These are phyloP conservation scores for Aspergillus udagawae DNA, from an alignment of 2,329 filamentous ascomycete species.

Conservation along the genomic window DNA sequence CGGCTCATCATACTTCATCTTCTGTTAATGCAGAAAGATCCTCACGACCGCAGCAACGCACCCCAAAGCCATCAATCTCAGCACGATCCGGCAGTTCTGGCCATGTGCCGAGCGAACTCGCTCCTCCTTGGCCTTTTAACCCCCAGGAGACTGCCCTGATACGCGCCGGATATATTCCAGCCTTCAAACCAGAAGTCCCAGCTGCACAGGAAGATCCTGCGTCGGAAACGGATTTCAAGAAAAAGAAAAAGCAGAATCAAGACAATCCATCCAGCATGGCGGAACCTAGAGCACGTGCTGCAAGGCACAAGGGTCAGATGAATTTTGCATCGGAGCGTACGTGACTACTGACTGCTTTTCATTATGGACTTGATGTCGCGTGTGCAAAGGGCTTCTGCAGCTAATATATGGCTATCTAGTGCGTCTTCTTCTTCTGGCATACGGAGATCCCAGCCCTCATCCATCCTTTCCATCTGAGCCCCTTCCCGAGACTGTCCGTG, in stretches of 20 bases:
- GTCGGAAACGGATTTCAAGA: neutral
- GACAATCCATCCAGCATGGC: constrained; percentile 45
- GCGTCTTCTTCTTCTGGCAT: constrained; percentile 42
- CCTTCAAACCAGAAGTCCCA: constrained; percentile 11
- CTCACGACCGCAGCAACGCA: constrained; percentile 1
- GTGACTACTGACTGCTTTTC: constrained; percentile 23
- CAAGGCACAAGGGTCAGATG: constrained; percentile 77
- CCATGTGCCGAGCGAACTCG: constrained; percentile 13
- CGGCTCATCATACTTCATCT: neutral
- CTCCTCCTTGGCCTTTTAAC: constrained; percentile 20
- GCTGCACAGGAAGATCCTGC: constrained; percentile 1
- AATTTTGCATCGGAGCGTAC: constrained; percentile 71
- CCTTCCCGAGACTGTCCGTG: constrained; percentile 76
- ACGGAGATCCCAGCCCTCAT: constrained; percentile 41
- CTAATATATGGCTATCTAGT: constrained; percentile 22
- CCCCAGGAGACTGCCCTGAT: constrained; percentile 20
- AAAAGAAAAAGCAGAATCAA: constrained; percentile 7
- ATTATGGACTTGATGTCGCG: neutral
- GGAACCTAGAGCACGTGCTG: constrained; percentile 72
- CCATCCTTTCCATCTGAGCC: constrained; percentile 70
- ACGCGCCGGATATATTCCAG: constrained; percentile 20
- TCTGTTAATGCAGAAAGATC: neutral
- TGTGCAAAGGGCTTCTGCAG: neutral
- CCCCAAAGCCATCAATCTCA: neutral
- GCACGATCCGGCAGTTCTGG: constrained; percentile 8